Evolutionary conservation across 208 protist species (phyloP), one percentile per base, ranked within the genome.

Genomic region (Wallacemonas sp.): DNA sequence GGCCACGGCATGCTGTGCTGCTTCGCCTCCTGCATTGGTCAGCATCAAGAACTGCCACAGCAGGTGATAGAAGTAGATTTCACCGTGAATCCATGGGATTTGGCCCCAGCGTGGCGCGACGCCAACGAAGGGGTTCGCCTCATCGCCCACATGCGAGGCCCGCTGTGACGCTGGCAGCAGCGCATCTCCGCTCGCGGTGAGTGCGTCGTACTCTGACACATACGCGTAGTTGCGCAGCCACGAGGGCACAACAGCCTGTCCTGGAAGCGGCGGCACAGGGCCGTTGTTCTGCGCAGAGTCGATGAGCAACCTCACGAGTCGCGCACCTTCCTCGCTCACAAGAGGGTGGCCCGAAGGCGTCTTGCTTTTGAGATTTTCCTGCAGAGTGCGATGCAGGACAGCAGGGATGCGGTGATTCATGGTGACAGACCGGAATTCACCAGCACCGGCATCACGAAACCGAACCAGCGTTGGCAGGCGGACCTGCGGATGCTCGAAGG

Each of bases 11-110:
- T 11, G 36, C 47, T 41, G 27, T 28, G 51, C 66, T 26, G 36
- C 62, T 21, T 66, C 33, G 15, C 36, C 51, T 17, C 39, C 47
- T 12, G 21, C 54, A 26, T 82, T 70, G n/a, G 45, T 60, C 26
- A 92, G 51, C 76, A 93, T 75, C 44, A 88, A 12, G 63, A 85
- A 91, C 80, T 95, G 86, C 75, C 79, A 90, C 17, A 92, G 31
- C 0, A 95, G 66, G 53, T 97, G 85, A 49, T 95, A 95, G 42
- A 95, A 82, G 77, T 94, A 95, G 46, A 94, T 86, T 66, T 97
- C 92, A 12, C 90, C 92, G 47, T 90, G 86, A 41, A 97, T 80
- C 89, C 88, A 97, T 36, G 92, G 92, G 12, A 93, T 24, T 64
- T 97, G 86, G 4, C 87, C 85, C 90, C 92, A 97, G 19, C 79